These are phyloP conservation scores for Rubroshorea leprosula DNA, from an alignment of 345 rosid species.

Conservation along the genomic window DNA sequence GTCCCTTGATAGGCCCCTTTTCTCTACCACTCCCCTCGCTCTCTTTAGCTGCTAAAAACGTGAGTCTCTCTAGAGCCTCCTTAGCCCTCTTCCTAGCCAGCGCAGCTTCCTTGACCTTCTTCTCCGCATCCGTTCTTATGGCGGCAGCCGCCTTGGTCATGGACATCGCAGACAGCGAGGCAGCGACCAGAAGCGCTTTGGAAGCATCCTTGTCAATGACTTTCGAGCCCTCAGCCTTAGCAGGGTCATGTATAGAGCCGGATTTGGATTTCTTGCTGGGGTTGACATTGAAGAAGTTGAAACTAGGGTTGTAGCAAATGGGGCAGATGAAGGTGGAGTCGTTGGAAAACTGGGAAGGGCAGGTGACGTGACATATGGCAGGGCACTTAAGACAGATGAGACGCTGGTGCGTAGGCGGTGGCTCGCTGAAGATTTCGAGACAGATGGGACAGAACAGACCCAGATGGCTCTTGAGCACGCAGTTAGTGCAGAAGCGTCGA, in stretches of 20 bases:
- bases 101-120: conserved; percentile 30
- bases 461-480: conserved; percentile 39
- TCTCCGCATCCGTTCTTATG: conserved; percentile 30
- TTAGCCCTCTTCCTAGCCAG: conserved; percentile 39
- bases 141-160: conserved; percentile 26
- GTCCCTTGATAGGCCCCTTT: not conserved
- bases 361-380: conserved; percentile 35
- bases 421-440: conserved; percentile 23
- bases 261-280: not conserved
- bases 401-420: conserved; percentile 21
- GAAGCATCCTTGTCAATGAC: conserved; percentile 20
- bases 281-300: conserved; percentile 31
- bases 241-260: not conserved
- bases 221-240: not conserved
- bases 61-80: conserved; percentile 39
- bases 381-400: conserved; percentile 41
- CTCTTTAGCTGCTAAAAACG: conserved; percentile 19
- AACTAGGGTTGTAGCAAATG: conserved; percentile 37
- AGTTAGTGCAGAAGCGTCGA: conserved; percentile 46
- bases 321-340: conserved; percentile 36
- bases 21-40: conserved; percentile 6
- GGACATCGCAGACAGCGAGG: conserved; percentile 33
- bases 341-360: conserved; percentile 24
- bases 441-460: conserved; percentile 47
- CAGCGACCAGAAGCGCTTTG: conserved; percentile 44